Percentiles rank a stretch among this genome's conserved stretches.
Conservation (phyloP, 768 basidiomycete species). For the Lactarius pseudohatsudake region DNA sequence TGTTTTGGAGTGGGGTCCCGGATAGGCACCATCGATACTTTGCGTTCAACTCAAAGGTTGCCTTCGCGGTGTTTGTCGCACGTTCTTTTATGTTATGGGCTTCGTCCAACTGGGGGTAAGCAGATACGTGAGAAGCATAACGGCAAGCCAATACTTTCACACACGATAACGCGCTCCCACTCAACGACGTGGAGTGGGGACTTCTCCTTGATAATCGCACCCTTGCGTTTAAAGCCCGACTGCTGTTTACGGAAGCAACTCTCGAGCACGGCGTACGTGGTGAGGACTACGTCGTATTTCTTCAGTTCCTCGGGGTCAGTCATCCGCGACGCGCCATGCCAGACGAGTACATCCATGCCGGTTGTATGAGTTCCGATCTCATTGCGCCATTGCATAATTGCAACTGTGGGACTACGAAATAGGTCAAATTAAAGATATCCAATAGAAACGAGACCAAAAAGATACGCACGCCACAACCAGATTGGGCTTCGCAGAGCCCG, state of each 20-base stretch:
- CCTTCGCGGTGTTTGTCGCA: slow-evolving; percentile 91
- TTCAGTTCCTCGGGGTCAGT: slow-evolving; percentile 64
- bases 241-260: slow-evolving; percentile 92
- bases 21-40: slow-evolving; percentile 93
- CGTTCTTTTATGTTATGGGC: slow-evolving; percentile 99
- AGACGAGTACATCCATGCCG: slow-evolving; percentile 83
- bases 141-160: slow-evolving; percentile 51
- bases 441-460: not conserved
- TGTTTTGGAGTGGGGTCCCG: slow-evolving; percentile 94
- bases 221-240: slow-evolving; percentile 86
- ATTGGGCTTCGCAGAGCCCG: slow-evolving; percentile 76
- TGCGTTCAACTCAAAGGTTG: slow-evolving; percentile 85
- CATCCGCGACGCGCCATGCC: slow-evolving; percentile 82
- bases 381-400: slow-evolving; percentile 84
- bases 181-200: slow-evolving; percentile 80
- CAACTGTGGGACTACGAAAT: slow-evolving; percentile 46
- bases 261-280: slow-evolving; percentile 87
- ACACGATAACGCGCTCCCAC: slow-evolving; percentile 79
- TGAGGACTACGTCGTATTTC: slow-evolving; percentile 87
- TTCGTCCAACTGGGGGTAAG: slow-evolving; percentile 70
- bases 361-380: slow-evolving; percentile 87
- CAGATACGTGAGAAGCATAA: slow-evolving; percentile 13
- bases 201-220: slow-evolving; percentile 80
- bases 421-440: not conserved
- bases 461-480: slow-evolving; percentile 83